Base-by-base conservation (phyloP, 352 stramenopile genomes). In the Globisporangium polare region DNA sequence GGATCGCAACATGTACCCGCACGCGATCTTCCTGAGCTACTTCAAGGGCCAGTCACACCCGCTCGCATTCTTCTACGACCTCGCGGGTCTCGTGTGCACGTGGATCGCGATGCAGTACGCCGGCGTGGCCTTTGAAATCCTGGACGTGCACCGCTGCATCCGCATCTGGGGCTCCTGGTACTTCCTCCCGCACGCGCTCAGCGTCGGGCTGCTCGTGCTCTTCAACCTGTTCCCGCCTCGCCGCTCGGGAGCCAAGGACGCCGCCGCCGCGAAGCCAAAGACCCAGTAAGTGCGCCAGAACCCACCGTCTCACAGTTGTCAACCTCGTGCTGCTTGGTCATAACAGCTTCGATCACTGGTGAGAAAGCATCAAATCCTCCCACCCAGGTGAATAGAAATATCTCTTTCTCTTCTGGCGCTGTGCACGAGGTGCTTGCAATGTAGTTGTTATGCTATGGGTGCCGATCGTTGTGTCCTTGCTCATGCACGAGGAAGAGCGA, bases 21-120 rank as follows among this genome's bases (percentile, higher is more conserved):
- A 92, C 57, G 71, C 79, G 20, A 88, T 94, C 47, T 95, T 93
- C 69, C 60, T 90, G 33, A 88, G 75, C 49, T 94, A 92, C 70
- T 90, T 87, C 55, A 73, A 88, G 61, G 77, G 80, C 37, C 81
- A 84, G 12, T 85, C 74, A 20, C 80, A 91, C 65, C 83, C 82
- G 29, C 67, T 95, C 39, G 86, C 86, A 17, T 75, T 94, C 55
- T 60, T 92, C 27, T 95, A 94, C 76, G 86, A 95, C 55, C 47
- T 92, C 31, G 60, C 54, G 12, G 86, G 86, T n/a, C 63, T 86
- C 46, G 69, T 90, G 42, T 71, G 89, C 33, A 94, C 86, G 64
- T 95, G 86, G 86, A 66, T 91, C 15, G 80, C 78, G 46, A 92
- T 95, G 82, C 84, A 95, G 66, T 95, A 95, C 70, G 80, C 74